Conservation (phyloP, 108 stramenopile species). For the Cyclotella kingstonii region DNA sequence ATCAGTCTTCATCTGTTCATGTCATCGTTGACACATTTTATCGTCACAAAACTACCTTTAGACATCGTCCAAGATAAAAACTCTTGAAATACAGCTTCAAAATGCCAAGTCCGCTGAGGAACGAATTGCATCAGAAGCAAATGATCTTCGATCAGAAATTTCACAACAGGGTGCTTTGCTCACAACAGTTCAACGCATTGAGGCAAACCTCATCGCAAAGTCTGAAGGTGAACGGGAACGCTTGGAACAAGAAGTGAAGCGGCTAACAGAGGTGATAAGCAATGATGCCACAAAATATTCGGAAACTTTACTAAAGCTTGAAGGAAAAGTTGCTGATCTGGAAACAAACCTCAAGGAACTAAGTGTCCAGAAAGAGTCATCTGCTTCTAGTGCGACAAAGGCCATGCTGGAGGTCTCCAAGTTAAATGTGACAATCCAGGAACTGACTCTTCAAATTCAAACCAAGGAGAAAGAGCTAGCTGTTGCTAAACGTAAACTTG, state of each 20-base stretch:
- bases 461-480: slow-evolving; percentile 48
- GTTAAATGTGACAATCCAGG: slow-evolving; percentile 48
- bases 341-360: slow-evolving; percentile 40
- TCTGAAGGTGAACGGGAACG: slow-evolving; percentile 54
- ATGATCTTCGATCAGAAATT: slow-evolving; percentile 66
- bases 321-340: slow-evolving; percentile 50
- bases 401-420: slow-evolving; percentile 36
- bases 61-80: slow-evolving; percentile 51
- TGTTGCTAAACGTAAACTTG: slow-evolving; percentile 42
- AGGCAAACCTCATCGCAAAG: slow-evolving; percentile 67
- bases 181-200: slow-evolving; percentile 76
- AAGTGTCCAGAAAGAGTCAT: slow-evolving; percentile 49
- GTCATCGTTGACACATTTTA: too few relatives aligned
- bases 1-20: neutral
- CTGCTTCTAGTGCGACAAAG: slow-evolving; percentile 31
- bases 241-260: slow-evolving; percentile 48
- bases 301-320: slow-evolving; percentile 46
- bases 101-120: slow-evolving; percentile 61
- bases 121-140: slow-evolving; percentile 53
- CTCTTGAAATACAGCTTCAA: slow-evolving; percentile 63
- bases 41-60: too few relatives aligned
- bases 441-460: slow-evolving; percentile 42
- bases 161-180: slow-evolving; percentile 67
- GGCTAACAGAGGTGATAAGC: slow-evolving; percentile 35
- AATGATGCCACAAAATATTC: slow-evolving; percentile 41